Conservation (phyloP, 2,329 filamentous ascomycete genomes). For the Massarina eburnea region DNA sequence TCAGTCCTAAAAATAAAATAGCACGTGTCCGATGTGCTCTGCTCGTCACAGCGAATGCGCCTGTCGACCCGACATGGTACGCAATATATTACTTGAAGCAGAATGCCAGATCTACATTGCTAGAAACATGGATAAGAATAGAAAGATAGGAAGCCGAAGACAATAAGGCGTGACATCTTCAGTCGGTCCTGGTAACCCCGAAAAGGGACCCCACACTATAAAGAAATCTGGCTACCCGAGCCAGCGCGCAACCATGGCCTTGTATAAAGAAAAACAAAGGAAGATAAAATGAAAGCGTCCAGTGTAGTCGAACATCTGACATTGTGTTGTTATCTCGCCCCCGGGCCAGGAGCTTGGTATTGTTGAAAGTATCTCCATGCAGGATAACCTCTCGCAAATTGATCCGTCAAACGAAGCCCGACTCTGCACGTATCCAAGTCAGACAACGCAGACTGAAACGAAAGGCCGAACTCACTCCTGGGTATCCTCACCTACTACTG, state of each 20-base stretch:
- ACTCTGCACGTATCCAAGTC: constrained; percentile 34
- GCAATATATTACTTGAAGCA: neutral
- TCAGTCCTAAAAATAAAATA: neutral
- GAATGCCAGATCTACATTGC: neutral
- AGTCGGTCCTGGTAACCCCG: constrained; percentile 5
- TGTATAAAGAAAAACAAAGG: constrained; percentile 1
- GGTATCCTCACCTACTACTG: constrained; percentile 43
- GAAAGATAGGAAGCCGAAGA: neutral
- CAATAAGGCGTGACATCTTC: constrained; percentile 14
- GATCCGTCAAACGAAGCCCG: constrained; percentile 44
- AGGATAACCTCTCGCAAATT: constrained; percentile 42
- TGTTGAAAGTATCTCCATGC: constrained; percentile 31
- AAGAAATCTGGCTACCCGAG: constrained; percentile 14
- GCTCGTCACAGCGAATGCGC: neutral
- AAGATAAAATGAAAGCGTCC: neutral
- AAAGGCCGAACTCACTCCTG: constrained; percentile 28
- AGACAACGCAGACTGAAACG: constrained; percentile 12
- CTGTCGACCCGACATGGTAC: neutral
- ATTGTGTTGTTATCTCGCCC: constrained; percentile 9
- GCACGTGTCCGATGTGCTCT: neutral
- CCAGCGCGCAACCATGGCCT: constrained; percentile 8
- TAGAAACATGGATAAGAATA: neutral
- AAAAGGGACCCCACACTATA: constrained; percentile 5
- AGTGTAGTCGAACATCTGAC: neutral
- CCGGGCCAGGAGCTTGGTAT: constrained; percentile 20